phyloP scores from a whole-genome alignment of 169 alveolate genomes.

The Plasmodium fragile region DNA sequence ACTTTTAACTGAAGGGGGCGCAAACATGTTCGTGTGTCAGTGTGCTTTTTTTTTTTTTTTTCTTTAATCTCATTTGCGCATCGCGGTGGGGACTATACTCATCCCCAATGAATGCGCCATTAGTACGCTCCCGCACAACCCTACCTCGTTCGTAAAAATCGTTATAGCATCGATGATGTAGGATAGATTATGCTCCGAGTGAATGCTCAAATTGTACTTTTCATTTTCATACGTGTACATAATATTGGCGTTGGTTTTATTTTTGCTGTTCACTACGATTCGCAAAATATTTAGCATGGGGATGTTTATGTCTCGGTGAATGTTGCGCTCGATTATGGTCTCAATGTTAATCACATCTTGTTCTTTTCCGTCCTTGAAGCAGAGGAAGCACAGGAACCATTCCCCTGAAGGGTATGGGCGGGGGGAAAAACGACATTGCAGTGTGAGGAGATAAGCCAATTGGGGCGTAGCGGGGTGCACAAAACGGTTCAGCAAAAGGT shows the following conservation, averaged over 20 bases:
- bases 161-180: conserved; percentile 76
- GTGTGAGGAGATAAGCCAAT: neutral
- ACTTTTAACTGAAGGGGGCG: conserved; percentile 32
- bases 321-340: conserved; percentile 73
- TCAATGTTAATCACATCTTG: conserved; percentile 57
- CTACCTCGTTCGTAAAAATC: conserved; percentile 76
- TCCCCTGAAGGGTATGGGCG: conserved; percentile 17
- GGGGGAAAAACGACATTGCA: neutral
- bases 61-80: too few species aligned
- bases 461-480: neutral
- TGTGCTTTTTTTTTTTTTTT: neutral
- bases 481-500: neutral
- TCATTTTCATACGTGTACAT: conserved; percentile 66
- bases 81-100: neutral
- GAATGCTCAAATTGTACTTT: conserved; percentile 54
- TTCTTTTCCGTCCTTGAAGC: conserved; percentile 55
- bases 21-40: neutral
- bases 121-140: neutral
- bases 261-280: conserved; percentile 54
- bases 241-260: conserved; percentile 67
- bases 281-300: conserved; percentile 65
- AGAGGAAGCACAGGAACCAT: conserved; percentile 72
- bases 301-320: conserved; percentile 73
- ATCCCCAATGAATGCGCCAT: neutral
- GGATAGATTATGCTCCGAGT: conserved; percentile 46